Evolutionary conservation across 805 yeast genomes (phyloP), one percentile per base, ranked within the genome.

Genomic region (Starmera quercuum): DNA sequence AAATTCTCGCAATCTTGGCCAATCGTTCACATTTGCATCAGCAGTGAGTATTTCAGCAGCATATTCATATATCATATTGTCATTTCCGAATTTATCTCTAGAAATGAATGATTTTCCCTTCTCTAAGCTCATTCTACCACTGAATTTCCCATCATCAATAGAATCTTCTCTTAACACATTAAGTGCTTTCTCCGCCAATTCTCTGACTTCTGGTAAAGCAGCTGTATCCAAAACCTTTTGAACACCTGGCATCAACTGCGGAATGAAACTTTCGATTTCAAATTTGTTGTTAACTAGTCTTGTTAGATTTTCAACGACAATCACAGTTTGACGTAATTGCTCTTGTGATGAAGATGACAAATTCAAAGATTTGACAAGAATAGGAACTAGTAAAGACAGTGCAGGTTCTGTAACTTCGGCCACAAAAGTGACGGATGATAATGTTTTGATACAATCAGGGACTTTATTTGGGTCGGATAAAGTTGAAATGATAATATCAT

Each of bases 361-460:
- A 51, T 81, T 82, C 52, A 90, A 69, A 3, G 97, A 90, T 57
- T 88, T 85, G 55, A 78, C 87, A 51, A 90, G 73, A 45, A 88
- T 88, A 30, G 98, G 98, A 30, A 85, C 97, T 52, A 90, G 68
- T 37, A 90, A 63, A 7, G 97, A 75, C 47, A 90, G 68, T 4
- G 95, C 94, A 5, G 97, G 94, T 64, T 88, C 97, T 12, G 97
- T 92, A 42, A 90, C 98, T 65, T 92, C 98, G 30, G 98, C 95
- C 32, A 90, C 97, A 58, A 90, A 90, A 0, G 98, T 92, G 35
- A 90, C 97, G 26, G 94, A 83, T 3, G 95, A 82, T 42, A 90
- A 71, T 29, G 90, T 75, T 61, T 82, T 84, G 58, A 90, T 84
- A 61, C 95, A 87, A 39, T 74, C 80, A 37, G 95, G 84, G 32